A percentile compares a stretch with the other conserved stretches of the same genome.
Conservation (phyloP, 305 asterid genomes). For the Coffea humblotiana region DNA sequence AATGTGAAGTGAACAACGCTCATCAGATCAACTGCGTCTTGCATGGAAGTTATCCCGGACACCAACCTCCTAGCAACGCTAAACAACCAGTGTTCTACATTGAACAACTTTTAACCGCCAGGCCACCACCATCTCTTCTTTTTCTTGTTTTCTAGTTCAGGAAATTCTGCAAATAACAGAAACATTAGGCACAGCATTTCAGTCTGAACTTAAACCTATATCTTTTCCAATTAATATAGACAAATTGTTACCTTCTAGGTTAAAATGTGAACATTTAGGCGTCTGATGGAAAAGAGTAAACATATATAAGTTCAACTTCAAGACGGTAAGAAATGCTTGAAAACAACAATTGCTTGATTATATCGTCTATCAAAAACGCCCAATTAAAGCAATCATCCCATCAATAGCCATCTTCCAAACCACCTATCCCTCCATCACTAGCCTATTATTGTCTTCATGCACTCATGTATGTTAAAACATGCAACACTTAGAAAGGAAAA, state of each 20-base stretch:
- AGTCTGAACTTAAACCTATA: neutral
- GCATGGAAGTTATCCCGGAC: neutral
- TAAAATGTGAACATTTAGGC: neutral
- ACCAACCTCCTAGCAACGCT: too few relatives aligned
- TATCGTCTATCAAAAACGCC: neutral
- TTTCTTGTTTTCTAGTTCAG: constrained; percentile 44
- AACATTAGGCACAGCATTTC: constrained; percentile 1
- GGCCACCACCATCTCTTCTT: constrained; percentile 68
- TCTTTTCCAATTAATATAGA: neutral
- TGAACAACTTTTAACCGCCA: constrained; percentile 1
- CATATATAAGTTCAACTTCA: neutral
- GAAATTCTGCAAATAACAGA: constrained; percentile 48
- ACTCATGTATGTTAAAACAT: neutral
- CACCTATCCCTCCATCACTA: neutral
- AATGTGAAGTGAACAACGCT: neutral
- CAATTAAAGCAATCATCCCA: neutral
- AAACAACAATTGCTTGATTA: neutral
- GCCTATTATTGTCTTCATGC: neutral
- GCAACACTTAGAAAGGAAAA: neutral
- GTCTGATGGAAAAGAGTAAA: neutral
- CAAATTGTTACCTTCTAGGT: neutral
- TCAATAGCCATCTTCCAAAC: neutral
- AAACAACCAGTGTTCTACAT: neutral
- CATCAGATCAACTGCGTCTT: neutral
- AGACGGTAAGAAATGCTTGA: neutral